phyloP scores from a whole-genome alignment of 2,329 filamentous ascomycete genomes.

The Clarireedia paspali region DNA sequence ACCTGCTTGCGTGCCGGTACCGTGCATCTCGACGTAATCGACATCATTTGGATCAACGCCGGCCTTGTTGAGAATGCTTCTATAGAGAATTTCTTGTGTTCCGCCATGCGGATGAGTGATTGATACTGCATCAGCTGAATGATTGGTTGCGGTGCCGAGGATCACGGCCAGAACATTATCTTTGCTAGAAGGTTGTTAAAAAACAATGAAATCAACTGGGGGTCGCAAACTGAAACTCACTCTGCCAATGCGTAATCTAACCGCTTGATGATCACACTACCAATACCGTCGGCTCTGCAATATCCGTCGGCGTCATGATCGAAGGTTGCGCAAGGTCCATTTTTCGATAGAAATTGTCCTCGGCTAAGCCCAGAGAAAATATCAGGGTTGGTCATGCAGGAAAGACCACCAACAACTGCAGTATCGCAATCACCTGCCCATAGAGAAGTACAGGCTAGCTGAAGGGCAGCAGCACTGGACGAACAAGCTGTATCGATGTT shows the following conservation, averaged over 20 bases:
- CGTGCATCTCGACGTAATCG: slow-evolving; percentile 84
- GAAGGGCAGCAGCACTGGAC: slow-evolving; percentile 31
- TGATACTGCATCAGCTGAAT: slow-evolving; percentile 72
- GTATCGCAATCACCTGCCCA: slow-evolving; percentile 27
- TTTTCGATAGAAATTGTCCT: slow-evolving; percentile 29
- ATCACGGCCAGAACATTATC: slow-evolving; percentile 48
- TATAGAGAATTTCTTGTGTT: slow-evolving; percentile 67
- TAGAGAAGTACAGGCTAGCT: slow-evolving; percentile 26
- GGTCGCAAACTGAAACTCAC: neutral
- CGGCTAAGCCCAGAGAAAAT: slow-evolving; percentile 27
- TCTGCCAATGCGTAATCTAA: slow-evolving; percentile 38
- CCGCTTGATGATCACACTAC: slow-evolving; percentile 41
- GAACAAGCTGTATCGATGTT: slow-evolving; percentile 37
- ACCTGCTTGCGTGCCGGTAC: slow-evolving; percentile 79
- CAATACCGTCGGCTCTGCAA: slow-evolving; percentile 44
- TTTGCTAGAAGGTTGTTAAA: slow-evolving; percentile 31
- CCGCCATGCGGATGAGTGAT: slow-evolving; percentile 78
- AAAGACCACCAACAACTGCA: slow-evolving; percentile 26
- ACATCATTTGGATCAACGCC: slow-evolving; percentile 70
- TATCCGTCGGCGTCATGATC: slow-evolving; percentile 45
- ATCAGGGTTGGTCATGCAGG: slow-evolving; percentile 26
- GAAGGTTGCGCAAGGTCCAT: slow-evolving; percentile 41
- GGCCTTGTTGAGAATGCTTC: slow-evolving; percentile 61
- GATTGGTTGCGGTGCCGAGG: slow-evolving; percentile 68
- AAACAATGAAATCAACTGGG: neutral